Conservation (phyloP, 768 basidiomycete species). For the Collybia nuda region DNA sequence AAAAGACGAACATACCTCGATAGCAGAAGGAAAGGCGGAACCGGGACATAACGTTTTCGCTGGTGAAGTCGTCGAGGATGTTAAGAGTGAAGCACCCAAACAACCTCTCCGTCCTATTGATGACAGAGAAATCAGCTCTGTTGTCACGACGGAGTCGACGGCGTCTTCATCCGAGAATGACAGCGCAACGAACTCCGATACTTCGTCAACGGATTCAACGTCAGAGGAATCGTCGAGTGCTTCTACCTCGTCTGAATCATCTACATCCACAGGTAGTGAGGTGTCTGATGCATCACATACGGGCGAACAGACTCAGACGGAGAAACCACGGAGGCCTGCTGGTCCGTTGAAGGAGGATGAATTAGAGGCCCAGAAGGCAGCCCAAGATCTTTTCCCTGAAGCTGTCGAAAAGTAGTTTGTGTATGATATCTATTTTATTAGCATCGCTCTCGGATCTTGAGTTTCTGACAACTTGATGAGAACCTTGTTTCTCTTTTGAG, state of each 20-base stretch:
- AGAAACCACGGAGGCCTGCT: slow-evolving; percentile 19
- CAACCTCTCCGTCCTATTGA: slow-evolving; percentile 18
- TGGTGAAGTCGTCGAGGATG: slow-evolving; percentile 41
- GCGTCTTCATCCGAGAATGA: background rate
- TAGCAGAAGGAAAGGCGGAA: slow-evolving; percentile 56
- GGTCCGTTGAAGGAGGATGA: slow-evolving; percentile 51
- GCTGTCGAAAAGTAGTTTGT: slow-evolving; percentile 22
- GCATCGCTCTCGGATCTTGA: background rate
- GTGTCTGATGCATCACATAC: background rate
- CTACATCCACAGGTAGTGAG: background rate
- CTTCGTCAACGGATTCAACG: background rate
- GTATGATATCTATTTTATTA: background rate
- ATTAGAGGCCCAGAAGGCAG: slow-evolving; percentile 49
- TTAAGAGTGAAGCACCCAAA: slow-evolving; percentile 41
- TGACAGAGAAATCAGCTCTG: slow-evolving; percentile 37
- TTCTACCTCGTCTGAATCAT: background rate
- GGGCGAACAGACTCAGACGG: slow-evolving; percentile 6
- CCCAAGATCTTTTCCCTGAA: slow-evolving; percentile 53
- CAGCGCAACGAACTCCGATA: background rate
- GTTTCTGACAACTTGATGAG: too few relatives aligned
- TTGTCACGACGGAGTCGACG: slow-evolving; percentile 11
- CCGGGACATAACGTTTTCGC: slow-evolving; percentile 79
- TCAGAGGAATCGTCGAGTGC: slow-evolving; percentile 5
- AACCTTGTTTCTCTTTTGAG: too few relatives aligned
- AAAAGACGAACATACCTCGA: slow-evolving; percentile 29